Percentiles rank a stretch among this genome's conserved stretches.
These are phyloP conservation scores for Metarhizium humberi DNA, from an alignment of 2,329 filamentous ascomycete genomes.

Conservation along the genomic window DNA sequence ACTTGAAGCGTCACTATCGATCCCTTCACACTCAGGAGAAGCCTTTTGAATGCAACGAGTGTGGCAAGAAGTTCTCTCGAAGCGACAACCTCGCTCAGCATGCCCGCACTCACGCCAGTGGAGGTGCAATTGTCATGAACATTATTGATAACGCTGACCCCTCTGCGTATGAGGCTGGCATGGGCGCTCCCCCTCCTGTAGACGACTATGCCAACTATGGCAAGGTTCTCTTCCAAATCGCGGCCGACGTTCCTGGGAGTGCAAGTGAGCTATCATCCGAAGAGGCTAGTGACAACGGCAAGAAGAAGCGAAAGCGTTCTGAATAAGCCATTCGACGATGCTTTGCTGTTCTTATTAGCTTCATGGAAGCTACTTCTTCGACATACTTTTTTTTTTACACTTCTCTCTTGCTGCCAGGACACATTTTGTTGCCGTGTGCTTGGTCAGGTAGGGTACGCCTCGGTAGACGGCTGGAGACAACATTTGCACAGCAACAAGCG, in stretches of 20 bases:
- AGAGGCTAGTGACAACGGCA: conserved; percentile 37
- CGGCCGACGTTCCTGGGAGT: conserved; percentile 62
- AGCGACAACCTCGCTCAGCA: conserved; percentile 97
- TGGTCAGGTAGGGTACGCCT: conserved; percentile 21
- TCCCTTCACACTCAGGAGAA: conserved; percentile 98
- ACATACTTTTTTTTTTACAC: conserved; percentile 4
- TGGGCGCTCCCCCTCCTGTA: conserved; percentile 34
- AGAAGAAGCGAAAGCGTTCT: conserved; percentile 66
- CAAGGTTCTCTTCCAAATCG: conserved; percentile 73
- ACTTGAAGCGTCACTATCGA: conserved; percentile 96
- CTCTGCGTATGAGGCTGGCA: conserved; percentile 30
- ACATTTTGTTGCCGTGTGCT: conserved; percentile 5
- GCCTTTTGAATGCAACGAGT: conserved; percentile 95
- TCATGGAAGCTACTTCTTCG: conserved; percentile 3
- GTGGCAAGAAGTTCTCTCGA: conserved; percentile 97
- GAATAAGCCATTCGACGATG: conserved; percentile 33
- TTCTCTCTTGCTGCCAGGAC: conserved; percentile 1
- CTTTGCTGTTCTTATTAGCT: neutral
- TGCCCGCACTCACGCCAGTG: conserved; percentile 75
- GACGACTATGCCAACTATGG: conserved; percentile 62
- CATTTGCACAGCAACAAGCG: conserved; percentile 24
- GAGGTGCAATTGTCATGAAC: conserved; percentile 83
- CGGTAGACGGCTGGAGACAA: conserved; percentile 20
- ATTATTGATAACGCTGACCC: conserved; percentile 64
- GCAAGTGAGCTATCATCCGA: conserved; percentile 49